Evolutionary conservation across 2,329 filamentous ascomycete species (phyloP), one percentile per base, ranked within the genome.

Genomic region (Colletotrichum camelliae): DNA sequence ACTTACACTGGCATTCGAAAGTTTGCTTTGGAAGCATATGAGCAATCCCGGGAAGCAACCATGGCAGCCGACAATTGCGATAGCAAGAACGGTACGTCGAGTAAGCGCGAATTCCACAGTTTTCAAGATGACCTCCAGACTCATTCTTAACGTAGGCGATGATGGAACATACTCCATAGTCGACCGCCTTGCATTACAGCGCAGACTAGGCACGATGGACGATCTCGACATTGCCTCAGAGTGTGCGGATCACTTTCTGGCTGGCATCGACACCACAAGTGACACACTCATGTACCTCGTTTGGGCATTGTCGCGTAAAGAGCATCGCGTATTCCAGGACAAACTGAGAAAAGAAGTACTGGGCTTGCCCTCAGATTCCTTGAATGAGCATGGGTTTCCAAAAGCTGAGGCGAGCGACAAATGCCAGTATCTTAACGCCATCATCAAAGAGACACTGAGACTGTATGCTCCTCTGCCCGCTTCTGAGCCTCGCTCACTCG

Each of bases 41-140:
- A 52, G 43, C 43, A 21, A 4, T 52, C n/a, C 2, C 10, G 0
- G 43, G 21, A 52, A 3, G 43, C 10, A 24, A 12, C n/a, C 43
- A 13, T 7, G 12, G n/a, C 0, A 21, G 43, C 3, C 4, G 43
- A 4, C 43, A 1, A 24, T 0, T 4, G 10, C 12, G n/a, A 7
- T 7, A n/a, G 5, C n/a, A 1, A 52, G 0, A 21, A 13, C 0
- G 43, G 43, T 52, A 21, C 0, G 43, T 35, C 33, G 10, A 35
- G 9, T 13, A 35, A 35, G 10, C 33, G 33, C 33, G 33, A 13
- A 35, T 35, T 4, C 33, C 9, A 35, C 10, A 13, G 33, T 13
- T 35, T 35, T 12, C 33, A 12, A 35, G 33, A 9, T 35, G 33
- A 35, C 13, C 33, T 35, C 33, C 1, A 13, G 33, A 15, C 33